phyloP scores from a whole-genome alignment of 768 basidiomycete species.

The Tylopilus balloui region DNA sequence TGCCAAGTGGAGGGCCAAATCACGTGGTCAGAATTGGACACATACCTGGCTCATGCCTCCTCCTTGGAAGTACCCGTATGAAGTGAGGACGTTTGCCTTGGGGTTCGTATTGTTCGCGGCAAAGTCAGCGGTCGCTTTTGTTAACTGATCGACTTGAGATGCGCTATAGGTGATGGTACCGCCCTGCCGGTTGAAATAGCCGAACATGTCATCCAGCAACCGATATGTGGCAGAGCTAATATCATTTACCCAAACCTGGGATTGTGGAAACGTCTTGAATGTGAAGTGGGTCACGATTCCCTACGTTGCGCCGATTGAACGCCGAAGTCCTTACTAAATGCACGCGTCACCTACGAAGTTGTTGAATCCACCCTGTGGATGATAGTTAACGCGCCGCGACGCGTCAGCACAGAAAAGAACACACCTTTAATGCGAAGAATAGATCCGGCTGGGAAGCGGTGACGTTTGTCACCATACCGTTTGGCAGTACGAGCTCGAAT shows the following conservation, averaged over 20 bases:
- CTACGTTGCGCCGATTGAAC: conserved; percentile 36
- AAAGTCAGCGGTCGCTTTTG: conserved; percentile 24
- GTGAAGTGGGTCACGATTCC: conserved; percentile 61
- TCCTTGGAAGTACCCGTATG: conserved; percentile 33
- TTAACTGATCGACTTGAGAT: conserved; percentile 18
- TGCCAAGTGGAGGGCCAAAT: background rate
- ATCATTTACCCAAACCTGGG: conserved; percentile 23
- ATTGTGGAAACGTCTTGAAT: conserved; percentile 39
- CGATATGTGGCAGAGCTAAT: background rate
- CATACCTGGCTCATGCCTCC: conserved; percentile 34
- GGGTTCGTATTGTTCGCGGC: conserved; percentile 20
- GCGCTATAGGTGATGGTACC: conserved; percentile 38
- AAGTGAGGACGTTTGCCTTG: conserved; percentile 38
- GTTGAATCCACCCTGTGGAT: conserved; percentile 54
- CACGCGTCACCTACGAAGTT: conserved; percentile 43
- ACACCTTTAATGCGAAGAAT: conserved; percentile 43
- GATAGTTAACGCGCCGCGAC: background rate
- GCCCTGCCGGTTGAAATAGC: conserved; percentile 34
- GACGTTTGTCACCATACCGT: conserved; percentile 40
- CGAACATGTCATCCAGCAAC: conserved; percentile 4
- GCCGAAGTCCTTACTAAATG: conserved; percentile 3
- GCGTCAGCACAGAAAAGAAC: conserved; percentile 5
- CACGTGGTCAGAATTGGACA: background rate
- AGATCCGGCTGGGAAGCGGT: conserved; percentile 37
- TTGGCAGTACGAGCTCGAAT: conserved; percentile 57